A percentile compares a stretch with the other conserved stretches of the same genome.
Evolutionary conservation across 208 protist genomes (phyloP).

Genomic region (Trypanosoma boissoni): DNA sequence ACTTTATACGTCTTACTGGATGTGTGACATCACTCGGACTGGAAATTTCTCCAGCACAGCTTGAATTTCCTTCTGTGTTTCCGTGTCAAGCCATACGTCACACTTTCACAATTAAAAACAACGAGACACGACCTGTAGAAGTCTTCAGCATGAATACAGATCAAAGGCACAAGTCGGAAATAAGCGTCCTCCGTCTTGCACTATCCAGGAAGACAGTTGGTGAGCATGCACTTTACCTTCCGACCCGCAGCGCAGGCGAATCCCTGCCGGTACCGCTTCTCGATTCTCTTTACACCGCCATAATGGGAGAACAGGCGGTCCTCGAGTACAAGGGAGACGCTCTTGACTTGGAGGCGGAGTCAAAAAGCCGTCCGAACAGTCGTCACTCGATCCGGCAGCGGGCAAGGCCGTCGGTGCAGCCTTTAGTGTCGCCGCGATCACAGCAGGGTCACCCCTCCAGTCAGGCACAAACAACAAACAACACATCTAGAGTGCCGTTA

Average conservation of each 20-base stretch:
- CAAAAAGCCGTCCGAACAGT: not conserved
- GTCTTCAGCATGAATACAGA: conserved; percentile 89
- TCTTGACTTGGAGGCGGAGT: conserved; percentile 16
- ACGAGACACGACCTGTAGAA: conserved; percentile 84
- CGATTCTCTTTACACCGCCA: conserved; percentile 49
- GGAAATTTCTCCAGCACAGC: conserved; percentile 33
- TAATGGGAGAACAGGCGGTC: conserved; percentile 29
- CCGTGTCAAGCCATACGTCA: conserved; percentile 65
- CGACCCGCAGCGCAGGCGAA: conserved; percentile 55
- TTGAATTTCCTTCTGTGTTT: conserved; percentile 68
- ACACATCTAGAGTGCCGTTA: no score
- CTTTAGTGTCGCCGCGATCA: not conserved
- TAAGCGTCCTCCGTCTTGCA: conserved; percentile 52
- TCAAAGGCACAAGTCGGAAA: conserved; percentile 53
- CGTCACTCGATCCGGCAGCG: not conserved
- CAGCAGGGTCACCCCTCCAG: no score
- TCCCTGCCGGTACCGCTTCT: conserved; percentile 64
- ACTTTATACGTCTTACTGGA: conserved; percentile 49
- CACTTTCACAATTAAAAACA: conserved; percentile 78
- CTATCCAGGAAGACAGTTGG: conserved; percentile 12
- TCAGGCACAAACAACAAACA: no score
- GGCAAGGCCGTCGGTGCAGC: not conserved
- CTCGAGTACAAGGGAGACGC: conserved; percentile 16
- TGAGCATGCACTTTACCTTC: conserved; percentile 56
- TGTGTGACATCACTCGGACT: conserved; percentile 36